phyloP scores from a whole-genome alignment of 2,329 filamentous ascomycete species.

The Drechmeria coniospora region DNA sequence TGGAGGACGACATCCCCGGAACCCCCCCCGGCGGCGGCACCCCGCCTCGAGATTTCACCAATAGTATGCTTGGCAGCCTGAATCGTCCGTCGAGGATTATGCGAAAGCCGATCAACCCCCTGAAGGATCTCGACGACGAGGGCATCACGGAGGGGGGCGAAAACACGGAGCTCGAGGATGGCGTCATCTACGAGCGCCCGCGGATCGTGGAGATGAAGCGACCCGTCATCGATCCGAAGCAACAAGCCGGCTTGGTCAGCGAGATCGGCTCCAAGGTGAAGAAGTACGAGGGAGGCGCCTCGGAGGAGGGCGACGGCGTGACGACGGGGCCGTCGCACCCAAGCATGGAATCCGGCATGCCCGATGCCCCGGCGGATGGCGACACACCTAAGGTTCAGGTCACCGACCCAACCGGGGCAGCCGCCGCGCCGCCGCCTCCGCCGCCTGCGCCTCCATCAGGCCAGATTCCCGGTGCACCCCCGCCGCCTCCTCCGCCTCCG shows the following conservation, averaged over 20 bases:
- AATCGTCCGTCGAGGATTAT: constrained; percentile 42
- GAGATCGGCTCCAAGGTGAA: constrained; percentile 67
- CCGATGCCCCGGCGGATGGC: constrained; percentile 47
- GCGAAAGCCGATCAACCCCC: constrained; percentile 33
- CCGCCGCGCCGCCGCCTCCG: constrained; percentile 23
- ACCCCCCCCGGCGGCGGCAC: constrained; percentile 33
- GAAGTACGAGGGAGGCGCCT: constrained; percentile 57
- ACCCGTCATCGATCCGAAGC: constrained; percentile 49
- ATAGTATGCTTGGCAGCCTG: constrained; percentile 60
- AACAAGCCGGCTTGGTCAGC: constrained; percentile 46
- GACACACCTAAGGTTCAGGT: constrained; percentile 47
- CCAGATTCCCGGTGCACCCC: too few species aligned
- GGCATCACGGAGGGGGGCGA: constrained; percentile 32
- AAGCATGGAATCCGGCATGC: constrained; percentile 56
- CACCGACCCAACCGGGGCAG: constrained; percentile 21
- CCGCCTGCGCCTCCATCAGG: constrained; percentile 21
- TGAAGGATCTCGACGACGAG: constrained; percentile 21
- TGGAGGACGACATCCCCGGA: constrained; percentile 50
- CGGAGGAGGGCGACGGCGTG: constrained; percentile 48
- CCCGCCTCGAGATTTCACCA: constrained; percentile 48
- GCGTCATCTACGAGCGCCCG: constrained; percentile 61
- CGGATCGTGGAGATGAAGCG: constrained; percentile 65
- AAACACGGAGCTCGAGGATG: constrained; percentile 35
- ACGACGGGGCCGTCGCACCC: constrained; percentile 64
- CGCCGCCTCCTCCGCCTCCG: constrained; percentile 18